A percentile compares a stretch with the other conserved stretches of the same genome.
These are phyloP conservation scores for Henckelia pumila DNA, from an alignment of 257 asterid species.

Conservation along the genomic window DNA sequence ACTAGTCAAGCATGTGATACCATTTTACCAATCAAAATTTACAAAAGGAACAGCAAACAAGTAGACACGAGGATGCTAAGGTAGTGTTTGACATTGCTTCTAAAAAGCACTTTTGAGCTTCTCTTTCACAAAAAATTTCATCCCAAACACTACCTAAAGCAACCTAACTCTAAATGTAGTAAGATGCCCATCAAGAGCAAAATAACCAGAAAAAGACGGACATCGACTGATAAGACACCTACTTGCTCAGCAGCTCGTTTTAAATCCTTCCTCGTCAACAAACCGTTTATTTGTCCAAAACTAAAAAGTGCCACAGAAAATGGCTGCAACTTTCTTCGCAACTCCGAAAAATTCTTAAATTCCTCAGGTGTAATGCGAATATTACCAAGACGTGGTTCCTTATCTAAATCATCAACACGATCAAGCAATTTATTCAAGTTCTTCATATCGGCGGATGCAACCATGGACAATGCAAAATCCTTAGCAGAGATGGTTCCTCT, in stretches of 20 bases:
- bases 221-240: slow-evolving; percentile 27
- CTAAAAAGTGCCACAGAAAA: slow-evolving; percentile 77
- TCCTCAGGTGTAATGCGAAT: slow-evolving; percentile 64
- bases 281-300: slow-evolving; percentile 71
- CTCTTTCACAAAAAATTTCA: too few species aligned
- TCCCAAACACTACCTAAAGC: too few species aligned
- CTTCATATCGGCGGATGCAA: slow-evolving; percentile 84
- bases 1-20: slow-evolving; percentile 17
- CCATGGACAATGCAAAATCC: slow-evolving; percentile 86
- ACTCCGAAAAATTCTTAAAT: slow-evolving; percentile 66
- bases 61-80: neutral
- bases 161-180: neutral
- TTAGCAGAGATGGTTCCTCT: slow-evolving; percentile 81
- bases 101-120: too few species aligned
- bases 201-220: slow-evolving; percentile 8
- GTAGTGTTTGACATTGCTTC: too few species aligned
- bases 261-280: slow-evolving; percentile 65
- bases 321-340: slow-evolving; percentile 67
- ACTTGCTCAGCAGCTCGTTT: slow-evolving; percentile 88
- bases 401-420: slow-evolving; percentile 64
- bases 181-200: neutral
- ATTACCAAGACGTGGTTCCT: slow-evolving; percentile 43
- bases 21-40: neutral
- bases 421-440: slow-evolving; percentile 62
- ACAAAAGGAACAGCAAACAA: neutral